phyloP scores from a whole-genome alignment of 441 rosid species.

The Adansonia grandidieri region DNA sequence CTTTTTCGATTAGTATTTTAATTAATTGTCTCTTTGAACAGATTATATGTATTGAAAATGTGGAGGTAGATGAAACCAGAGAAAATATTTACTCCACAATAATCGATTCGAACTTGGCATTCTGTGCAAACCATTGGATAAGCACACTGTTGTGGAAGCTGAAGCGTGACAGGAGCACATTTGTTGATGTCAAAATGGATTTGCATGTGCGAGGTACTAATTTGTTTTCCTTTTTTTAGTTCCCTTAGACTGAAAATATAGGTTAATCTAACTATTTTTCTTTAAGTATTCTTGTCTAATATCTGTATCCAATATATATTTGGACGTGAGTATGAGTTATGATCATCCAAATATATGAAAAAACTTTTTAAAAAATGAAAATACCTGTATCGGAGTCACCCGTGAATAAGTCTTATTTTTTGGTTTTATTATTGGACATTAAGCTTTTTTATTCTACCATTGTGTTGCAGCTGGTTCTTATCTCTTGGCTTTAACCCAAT shows the following conservation, averaged over 20 bases:
- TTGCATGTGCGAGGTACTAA: not conserved
- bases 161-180: not conserved
- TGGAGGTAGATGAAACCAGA: slow-evolving; percentile 15
- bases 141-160: slow-evolving; percentile 15
- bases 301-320: too few species aligned
- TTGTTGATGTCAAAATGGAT: not conserved
- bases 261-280: too few species aligned
- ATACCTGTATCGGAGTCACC: too few species aligned
- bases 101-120: not conserved
- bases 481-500: not conserved
- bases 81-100: slow-evolving; percentile 4
- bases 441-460: not conserved
- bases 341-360: too few species aligned
- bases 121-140: slow-evolving; percentile 20
- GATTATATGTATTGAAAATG: slow-evolving; percentile 25
- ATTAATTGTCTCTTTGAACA: not conserved
- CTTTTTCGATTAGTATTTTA: not conserved
- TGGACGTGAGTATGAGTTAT: too few species aligned
- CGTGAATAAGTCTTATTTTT: not conserved
- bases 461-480: slow-evolving; percentile 7
- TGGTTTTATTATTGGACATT: not conserved
- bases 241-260: not conserved
- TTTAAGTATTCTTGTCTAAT: too few species aligned
- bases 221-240: not conserved
- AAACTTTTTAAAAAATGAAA: too few species aligned